These are phyloP conservation scores for Mycosphaerella sp. DNA, from an alignment of 2,329 filamentous ascomycete species.

Conservation along the genomic window DNA sequence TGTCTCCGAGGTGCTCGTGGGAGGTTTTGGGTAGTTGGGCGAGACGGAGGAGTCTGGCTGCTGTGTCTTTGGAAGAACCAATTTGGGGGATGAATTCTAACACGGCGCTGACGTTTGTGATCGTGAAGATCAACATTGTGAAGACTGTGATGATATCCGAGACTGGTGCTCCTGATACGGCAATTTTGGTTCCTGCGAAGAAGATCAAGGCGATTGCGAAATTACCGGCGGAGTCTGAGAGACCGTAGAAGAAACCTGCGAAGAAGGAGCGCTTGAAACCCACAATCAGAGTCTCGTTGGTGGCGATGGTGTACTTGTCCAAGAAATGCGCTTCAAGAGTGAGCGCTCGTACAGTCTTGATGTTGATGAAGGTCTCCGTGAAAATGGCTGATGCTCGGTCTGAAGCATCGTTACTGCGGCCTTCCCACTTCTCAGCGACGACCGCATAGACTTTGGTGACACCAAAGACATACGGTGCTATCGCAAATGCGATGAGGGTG, in stretches of 20 bases:
- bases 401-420: conserved; percentile 57
- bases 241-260: conserved; percentile 65
- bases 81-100: conserved; percentile 75
- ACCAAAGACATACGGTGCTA: conserved; percentile 60
- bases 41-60: conserved; percentile 65
- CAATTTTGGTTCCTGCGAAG: conserved; percentile 68
- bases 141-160: conserved; percentile 65
- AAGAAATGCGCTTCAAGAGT: conserved; percentile 68
- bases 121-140: conserved; percentile 75
- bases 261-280: conserved; percentile 62
- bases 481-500: conserved; percentile 66
- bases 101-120: conserved; percentile 65
- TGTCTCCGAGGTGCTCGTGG: conserved; percentile 52
- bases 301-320: conserved; percentile 53
- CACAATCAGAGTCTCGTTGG: conserved; percentile 48
- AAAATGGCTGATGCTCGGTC: conserved; percentile 58
- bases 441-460: conserved; percentile 60
- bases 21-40: conserved; percentile 54
- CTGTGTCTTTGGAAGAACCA: conserved; percentile 65
- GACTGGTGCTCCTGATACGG: conserved; percentile 48
- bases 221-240: conserved; percentile 66
- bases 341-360: conserved; percentile 70
- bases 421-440: conserved; percentile 67
- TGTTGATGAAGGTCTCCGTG: conserved; percentile 69
- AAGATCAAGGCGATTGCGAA: conserved; percentile 75